Evolutionary conservation across 202 grass and related monocot genomes (phyloP).

Genomic region (Cymbopogon flexuosus): DNA sequence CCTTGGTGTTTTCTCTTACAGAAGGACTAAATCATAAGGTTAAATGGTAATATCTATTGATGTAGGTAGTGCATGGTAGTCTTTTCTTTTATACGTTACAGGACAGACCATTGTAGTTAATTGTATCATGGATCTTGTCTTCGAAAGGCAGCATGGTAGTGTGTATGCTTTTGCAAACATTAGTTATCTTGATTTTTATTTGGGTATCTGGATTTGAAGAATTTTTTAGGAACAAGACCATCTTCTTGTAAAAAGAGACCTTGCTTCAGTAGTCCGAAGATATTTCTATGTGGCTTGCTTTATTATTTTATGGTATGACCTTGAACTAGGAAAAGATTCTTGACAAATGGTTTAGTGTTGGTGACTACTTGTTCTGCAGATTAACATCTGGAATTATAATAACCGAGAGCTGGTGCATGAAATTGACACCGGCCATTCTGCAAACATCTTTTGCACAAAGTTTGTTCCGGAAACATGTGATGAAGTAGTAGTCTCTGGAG

Average conservation of each 20-base stretch:
- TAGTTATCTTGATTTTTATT: neutral
- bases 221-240: neutral
- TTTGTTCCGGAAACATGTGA: conserved; percentile 90
- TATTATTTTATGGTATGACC: neutral
- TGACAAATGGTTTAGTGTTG: neutral
- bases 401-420: conserved; percentile 61
- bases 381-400: conserved; percentile 83
- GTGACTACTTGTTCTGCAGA: conserved; percentile 48
- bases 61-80: neutral
- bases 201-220: neutral
- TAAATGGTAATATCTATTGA: neutral
- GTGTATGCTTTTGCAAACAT: neutral
- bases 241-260: conserved; percentile 5
- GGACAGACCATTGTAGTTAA: neutral
- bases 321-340: conserved; percentile 2
- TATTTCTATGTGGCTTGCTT: conserved; percentile 24
- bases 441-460: conserved; percentile 93
- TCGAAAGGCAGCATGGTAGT: neutral
- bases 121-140: neutral
- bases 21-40: neutral
- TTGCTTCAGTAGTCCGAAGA: neutral
- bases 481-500: conserved; percentile 82
- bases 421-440: conserved; percentile 81
- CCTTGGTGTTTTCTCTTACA: neutral
- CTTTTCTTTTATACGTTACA: neutral